Conservation (phyloP, 1,284 basidiomycete species). For the Fomitopsis betulina region DNA sequence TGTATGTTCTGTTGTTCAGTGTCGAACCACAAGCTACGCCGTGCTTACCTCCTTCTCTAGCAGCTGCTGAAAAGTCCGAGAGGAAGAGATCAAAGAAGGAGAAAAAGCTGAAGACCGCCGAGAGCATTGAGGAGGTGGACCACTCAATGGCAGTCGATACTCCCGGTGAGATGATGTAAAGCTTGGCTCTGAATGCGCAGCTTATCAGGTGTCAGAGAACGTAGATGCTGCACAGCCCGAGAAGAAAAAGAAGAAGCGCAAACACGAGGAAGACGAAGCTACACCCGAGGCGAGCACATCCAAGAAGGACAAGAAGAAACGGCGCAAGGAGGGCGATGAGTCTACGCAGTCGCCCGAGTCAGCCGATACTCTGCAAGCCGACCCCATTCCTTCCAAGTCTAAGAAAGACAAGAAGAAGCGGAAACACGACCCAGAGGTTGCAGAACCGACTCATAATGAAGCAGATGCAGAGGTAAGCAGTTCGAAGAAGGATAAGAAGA, state of each 20-base stretch:
- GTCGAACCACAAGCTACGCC: not conserved
- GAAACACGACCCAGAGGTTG: conserved; percentile 11
- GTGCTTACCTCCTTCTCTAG: conserved; percentile 11
- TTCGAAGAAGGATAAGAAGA: conserved; percentile 23
- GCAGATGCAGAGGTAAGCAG: conserved; percentile 1
- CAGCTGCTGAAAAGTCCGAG: conserved; percentile 19
- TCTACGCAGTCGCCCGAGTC: not conserved
- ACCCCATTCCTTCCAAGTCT: conserved; percentile 16
- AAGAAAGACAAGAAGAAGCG: conserved; percentile 26
- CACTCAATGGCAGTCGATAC: conserved; percentile 8
- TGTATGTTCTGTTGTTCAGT: conserved; percentile 20
- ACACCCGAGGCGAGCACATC: conserved; percentile 19
- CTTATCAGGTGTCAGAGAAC: not conserved
- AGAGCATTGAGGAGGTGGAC: not conserved
- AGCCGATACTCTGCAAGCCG: conserved; percentile 25
- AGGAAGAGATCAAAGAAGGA: conserved; percentile 15
- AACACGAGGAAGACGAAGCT: conserved; percentile 23
- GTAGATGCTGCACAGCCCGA: conserved; percentile 7
- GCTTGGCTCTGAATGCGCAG: not conserved
- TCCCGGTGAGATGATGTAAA: conserved; percentile 7
- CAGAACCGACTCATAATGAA: not conserved
- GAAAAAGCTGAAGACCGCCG: conserved; percentile 5
- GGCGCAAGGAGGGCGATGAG: conserved; percentile 16
- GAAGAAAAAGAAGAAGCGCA: conserved; percentile 17
- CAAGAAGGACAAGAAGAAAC: conserved; percentile 25